phyloP scores from a whole-genome alignment of 495 filamentous ascomycete genomes.

The Trichoderma parareesei region DNA sequence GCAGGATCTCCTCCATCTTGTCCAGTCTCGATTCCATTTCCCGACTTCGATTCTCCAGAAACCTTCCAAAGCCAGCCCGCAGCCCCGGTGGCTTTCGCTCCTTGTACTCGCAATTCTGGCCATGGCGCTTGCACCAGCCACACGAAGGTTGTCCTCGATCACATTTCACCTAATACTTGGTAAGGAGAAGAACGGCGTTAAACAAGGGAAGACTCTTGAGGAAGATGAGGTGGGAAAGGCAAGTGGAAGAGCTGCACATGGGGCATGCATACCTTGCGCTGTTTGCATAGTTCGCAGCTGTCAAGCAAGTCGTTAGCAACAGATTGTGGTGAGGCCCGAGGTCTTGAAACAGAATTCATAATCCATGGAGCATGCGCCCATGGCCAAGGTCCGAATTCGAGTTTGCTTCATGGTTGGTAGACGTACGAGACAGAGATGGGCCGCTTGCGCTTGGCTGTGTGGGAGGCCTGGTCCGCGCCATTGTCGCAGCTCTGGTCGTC shows the following conservation, averaged over 20 bases:
- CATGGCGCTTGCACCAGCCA: slow-evolving; percentile 81
- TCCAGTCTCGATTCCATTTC: slow-evolving; percentile 77
- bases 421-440: slow-evolving; percentile 53
- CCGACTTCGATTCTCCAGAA: slow-evolving; percentile 5
- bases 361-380: too few species aligned
- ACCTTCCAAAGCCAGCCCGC: slow-evolving; percentile 73
- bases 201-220: background rate
- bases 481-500: slow-evolving; percentile 33
- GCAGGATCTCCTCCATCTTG: slow-evolving; percentile 43
- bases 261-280: slow-evolving; percentile 52
- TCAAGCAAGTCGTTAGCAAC: slow-evolving; percentile 10
- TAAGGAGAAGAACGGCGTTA: background rate
- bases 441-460: slow-evolving; percentile 42
- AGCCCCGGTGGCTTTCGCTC: slow-evolving; percentile 80
- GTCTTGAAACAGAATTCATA: too few species aligned
- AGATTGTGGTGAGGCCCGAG: background rate
- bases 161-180: slow-evolving; percentile 55
- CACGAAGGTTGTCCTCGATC: slow-evolving; percentile 77
- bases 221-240: background rate
- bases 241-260: slow-evolving; percentile 14
- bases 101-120: slow-evolving; percentile 70
- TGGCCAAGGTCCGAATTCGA: too few species aligned
- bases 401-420: background rate
- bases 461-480: slow-evolving; percentile 29
- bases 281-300: slow-evolving; percentile 76